These are phyloP conservation scores for Podaxis sp. DNA, from an alignment of 768 basidiomycete genomes.

Conservation along the genomic window DNA sequence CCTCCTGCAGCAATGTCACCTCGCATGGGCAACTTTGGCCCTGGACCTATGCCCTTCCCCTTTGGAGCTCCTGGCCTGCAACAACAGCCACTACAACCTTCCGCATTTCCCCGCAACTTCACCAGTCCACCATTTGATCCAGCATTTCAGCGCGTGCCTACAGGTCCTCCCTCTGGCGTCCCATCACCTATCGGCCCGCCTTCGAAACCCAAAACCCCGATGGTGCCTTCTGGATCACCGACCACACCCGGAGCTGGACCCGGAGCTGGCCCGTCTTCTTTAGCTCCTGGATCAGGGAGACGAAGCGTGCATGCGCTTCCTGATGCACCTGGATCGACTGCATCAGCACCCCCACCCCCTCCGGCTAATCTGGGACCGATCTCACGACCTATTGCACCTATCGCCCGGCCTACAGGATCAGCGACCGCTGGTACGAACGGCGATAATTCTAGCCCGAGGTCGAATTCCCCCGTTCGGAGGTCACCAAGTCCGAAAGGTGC, in stretches of 20 bases:
- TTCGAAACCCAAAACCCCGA: slow-evolving; percentile 43
- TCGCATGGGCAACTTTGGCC: slow-evolving; percentile 45
- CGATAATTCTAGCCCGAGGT: slow-evolving; percentile 59
- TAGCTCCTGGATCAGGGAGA: slow-evolving; percentile 50
- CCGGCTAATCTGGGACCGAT: slow-evolving; percentile 58
- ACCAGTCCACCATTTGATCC: slow-evolving; percentile 56
- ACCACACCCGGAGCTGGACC: slow-evolving; percentile 28
- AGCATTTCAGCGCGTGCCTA: slow-evolving; percentile 42
- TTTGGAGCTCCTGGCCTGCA: slow-evolving; percentile 49
- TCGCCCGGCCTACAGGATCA: slow-evolving; percentile 57
- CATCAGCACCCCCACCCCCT: slow-evolving; percentile 15
- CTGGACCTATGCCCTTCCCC: slow-evolving; percentile 49
- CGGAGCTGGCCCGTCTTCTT: slow-evolving; percentile 33
- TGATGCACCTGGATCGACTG: slow-evolving; percentile 10
- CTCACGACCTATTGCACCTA: slow-evolving; percentile 63
- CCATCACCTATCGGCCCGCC: slow-evolving; percentile 59
- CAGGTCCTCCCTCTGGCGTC: slow-evolving; percentile 29
- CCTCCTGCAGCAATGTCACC: slow-evolving; percentile 54
- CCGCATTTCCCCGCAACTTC: slow-evolving; percentile 55
- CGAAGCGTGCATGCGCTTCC: slow-evolving; percentile 31
- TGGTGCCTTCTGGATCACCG: slow-evolving; percentile 28
- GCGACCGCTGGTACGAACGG: slow-evolving; percentile 27
- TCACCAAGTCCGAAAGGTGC: slow-evolving; percentile 62
- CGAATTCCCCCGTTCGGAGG: slow-evolving; percentile 53
- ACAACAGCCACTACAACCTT: slow-evolving; percentile 48